Evolutionary conservation across 768 basidiomycete genomes (phyloP).

Genomic region (Fistulinella prunicolor): DNA sequence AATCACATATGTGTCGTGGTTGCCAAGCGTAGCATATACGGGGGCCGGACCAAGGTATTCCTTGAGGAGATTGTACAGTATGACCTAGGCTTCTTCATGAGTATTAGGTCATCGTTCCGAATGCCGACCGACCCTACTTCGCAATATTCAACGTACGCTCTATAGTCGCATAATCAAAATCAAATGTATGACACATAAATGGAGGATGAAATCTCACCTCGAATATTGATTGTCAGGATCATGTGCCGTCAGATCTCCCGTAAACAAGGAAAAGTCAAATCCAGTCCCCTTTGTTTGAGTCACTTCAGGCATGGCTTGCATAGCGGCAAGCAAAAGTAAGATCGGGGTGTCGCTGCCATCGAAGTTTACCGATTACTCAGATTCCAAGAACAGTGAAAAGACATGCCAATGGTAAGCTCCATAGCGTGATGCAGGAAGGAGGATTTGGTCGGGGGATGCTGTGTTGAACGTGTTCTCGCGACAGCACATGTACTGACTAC

Average conservation of each 20-base stretch:
- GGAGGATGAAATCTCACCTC: constrained; percentile 37
- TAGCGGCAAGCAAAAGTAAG: constrained; percentile 52
- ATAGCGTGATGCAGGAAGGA: constrained; percentile 60
- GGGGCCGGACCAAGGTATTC: constrained; percentile 56
- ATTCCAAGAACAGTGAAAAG: background rate
- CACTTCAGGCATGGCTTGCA: constrained; percentile 64
- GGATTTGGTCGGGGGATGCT: constrained; percentile 42
- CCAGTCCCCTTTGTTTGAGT: constrained; percentile 56
- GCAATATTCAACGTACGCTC: constrained; percentile 56
- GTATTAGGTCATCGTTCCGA: background rate
- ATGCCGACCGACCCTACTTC: constrained; percentile 39
- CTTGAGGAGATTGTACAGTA: constrained; percentile 62
- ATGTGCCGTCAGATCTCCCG: constrained; percentile 73
- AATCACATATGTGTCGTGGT: constrained; percentile 67
- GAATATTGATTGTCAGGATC: constrained; percentile 66
- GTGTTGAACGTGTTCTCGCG: constrained; percentile 48
- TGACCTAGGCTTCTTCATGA: constrained; percentile 36
- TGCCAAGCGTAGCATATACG: constrained; percentile 68
- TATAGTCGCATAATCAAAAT: constrained; percentile 20
- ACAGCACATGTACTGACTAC: constrained; percentile 62
- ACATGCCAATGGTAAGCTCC: constrained; percentile 38
- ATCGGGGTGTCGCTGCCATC: constrained; percentile 54
- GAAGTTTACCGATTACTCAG: background rate
- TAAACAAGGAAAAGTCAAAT: constrained; percentile 65
- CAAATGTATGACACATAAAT: background rate